Conservation (phyloP, 2,329 filamentous ascomycete species). For the Sarocladium kiliense region DNA sequence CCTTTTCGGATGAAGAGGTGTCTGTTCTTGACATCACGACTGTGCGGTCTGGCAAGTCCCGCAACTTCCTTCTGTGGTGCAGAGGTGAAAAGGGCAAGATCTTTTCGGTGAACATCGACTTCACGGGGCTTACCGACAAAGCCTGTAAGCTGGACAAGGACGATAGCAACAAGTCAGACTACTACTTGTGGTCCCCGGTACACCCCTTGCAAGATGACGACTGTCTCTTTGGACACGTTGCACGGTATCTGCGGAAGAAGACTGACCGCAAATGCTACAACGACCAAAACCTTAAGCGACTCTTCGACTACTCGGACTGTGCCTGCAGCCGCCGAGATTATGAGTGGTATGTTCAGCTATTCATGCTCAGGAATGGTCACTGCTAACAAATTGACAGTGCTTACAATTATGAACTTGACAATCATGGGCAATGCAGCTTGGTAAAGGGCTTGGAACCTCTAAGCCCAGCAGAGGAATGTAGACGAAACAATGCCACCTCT, state of each 20-base stretch:
- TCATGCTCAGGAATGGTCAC: neutral
- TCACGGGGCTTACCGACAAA: constrained; percentile 70
- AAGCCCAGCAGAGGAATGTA: constrained; percentile 45
- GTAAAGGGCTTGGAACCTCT: constrained; percentile 66
- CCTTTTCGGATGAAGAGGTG: constrained; percentile 68
- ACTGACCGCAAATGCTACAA: constrained; percentile 77
- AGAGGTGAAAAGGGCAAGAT: constrained; percentile 50
- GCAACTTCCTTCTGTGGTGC: constrained; percentile 90
- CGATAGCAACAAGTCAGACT: constrained; percentile 62
- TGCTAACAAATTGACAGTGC: constrained; percentile 49
- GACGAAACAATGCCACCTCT: constrained; percentile 60
- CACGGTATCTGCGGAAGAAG: constrained; percentile 89
- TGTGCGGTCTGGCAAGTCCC: constrained; percentile 79
- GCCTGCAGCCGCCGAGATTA: constrained; percentile 79
- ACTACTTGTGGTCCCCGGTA: constrained; percentile 79
- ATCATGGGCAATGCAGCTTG: constrained; percentile 69
- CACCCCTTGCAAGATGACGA: constrained; percentile 74
- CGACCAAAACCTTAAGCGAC: constrained; percentile 61
- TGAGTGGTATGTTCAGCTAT: constrained; percentile 66
- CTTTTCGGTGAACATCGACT: constrained; percentile 81
- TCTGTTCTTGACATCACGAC: constrained; percentile 78
- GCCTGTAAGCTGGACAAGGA: constrained; percentile 58
- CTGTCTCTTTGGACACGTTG: constrained; percentile 88
- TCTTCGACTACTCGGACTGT: constrained; percentile 75
- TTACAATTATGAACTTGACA: constrained; percentile 84